These are phyloP conservation scores for Colletotrichum salicis DNA, from an alignment of 2,329 filamentous ascomycete species.

Conservation along the genomic window DNA sequence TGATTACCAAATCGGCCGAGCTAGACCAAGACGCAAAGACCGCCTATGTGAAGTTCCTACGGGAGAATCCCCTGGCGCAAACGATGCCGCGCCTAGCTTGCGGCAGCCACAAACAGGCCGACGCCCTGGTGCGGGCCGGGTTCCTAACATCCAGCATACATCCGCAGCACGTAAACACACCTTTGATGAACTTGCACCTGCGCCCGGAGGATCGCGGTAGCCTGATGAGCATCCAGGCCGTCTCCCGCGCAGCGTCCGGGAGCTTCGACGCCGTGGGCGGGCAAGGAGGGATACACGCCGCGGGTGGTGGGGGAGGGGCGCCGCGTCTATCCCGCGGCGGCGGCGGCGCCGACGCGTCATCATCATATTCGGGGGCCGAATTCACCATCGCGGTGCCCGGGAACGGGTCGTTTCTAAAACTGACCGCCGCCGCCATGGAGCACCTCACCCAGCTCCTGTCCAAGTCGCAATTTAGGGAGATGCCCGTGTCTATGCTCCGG, in stretches of 20 bases:
- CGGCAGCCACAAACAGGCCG: slow-evolving; percentile 52
- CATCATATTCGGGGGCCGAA: slow-evolving; percentile 43
- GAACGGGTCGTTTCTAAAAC: slow-evolving; percentile 74
- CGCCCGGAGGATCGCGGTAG: slow-evolving; percentile 66
- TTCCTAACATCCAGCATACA: slow-evolving; percentile 67
- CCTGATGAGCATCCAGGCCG: slow-evolving; percentile 69
- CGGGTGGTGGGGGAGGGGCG: slow-evolving; percentile 65
- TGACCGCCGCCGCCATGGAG: slow-evolving; percentile 68
- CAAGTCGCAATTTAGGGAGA: slow-evolving; percentile 70
- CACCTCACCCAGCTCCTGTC: slow-evolving; percentile 70
- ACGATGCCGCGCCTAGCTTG: slow-evolving; percentile 37
- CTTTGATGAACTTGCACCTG: slow-evolving; percentile 52
- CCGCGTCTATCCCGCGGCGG: slow-evolving; percentile 40
- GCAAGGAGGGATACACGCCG: slow-evolving; percentile 70
- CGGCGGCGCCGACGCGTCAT: slow-evolving; percentile 30
- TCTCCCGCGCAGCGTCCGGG: slow-evolving; percentile 74
- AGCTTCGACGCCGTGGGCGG: slow-evolving; percentile 77
- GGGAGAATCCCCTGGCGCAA: slow-evolving; percentile 57
- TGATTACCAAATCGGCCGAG: slow-evolving; percentile 40
- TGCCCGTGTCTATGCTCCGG: slow-evolving; percentile 68
- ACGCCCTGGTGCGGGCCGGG: slow-evolving; percentile 71
- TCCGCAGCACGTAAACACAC: slow-evolving; percentile 33
- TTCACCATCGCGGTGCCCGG: slow-evolving; percentile 73
- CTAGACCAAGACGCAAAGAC: slow-evolving; percentile 54
- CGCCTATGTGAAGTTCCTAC: slow-evolving; percentile 64